A percentile compares a stretch with the other conserved stretches of the same genome.
These are phyloP conservation scores for Hypoxylon fuscum DNA, from an alignment of 495 filamentous ascomycete species.

Conservation along the genomic window DNA sequence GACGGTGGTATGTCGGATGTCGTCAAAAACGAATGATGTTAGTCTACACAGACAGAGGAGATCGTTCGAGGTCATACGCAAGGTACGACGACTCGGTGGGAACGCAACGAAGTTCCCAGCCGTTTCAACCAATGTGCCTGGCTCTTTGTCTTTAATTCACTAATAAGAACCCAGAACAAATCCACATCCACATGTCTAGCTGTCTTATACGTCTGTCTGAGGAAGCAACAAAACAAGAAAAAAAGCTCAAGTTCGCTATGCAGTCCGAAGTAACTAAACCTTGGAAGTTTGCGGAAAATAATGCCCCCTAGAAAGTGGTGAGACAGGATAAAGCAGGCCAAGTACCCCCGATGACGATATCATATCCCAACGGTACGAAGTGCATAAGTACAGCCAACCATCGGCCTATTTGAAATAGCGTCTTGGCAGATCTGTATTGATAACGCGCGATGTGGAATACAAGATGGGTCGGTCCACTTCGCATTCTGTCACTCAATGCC, in stretches of 20 bases:
- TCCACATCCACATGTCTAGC: too few species aligned
- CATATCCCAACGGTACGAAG: neutral
- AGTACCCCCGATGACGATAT: conserved; percentile 22
- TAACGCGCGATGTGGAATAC: conserved; percentile 16
- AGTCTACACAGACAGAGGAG: neutral
- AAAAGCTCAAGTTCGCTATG: too few species aligned
- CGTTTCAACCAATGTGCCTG: too few species aligned
- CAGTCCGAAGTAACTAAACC: too few species aligned
- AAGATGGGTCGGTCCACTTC: conserved; percentile 2
- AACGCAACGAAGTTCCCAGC: too few species aligned
- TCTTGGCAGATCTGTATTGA: conserved; percentile 37
- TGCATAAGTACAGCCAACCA: neutral
- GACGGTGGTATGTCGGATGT: conserved; percentile 14
- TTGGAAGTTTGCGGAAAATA: neutral
- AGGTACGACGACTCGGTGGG: too few species aligned
- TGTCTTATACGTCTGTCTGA: too few species aligned
- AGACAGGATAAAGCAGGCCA: neutral
- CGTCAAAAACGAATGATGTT: conserved; percentile 24
- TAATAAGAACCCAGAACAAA: too few species aligned
- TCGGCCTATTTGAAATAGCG: conserved; percentile 24
- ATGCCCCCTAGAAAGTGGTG: neutral
- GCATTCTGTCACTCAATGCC: neutral
- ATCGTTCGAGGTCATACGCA: too few species aligned
- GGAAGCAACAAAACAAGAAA: too few species aligned
- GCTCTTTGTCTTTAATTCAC: too few species aligned